Evolutionary conservation across 176 grass and related monocot species (phyloP).

Genomic region (Puccinellia tenuiflora): DNA sequence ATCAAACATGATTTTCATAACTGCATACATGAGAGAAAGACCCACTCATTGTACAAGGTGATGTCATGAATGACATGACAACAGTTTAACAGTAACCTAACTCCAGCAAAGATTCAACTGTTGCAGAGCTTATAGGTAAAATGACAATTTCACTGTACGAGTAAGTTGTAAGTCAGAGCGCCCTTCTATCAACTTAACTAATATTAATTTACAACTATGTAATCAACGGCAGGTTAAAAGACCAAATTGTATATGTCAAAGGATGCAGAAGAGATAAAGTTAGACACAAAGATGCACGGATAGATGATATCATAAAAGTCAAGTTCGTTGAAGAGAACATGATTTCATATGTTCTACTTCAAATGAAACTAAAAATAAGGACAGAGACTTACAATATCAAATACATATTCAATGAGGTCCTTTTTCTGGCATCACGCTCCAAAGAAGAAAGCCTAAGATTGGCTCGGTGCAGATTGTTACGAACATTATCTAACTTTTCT

Average conservation of each 20-base stretch:
- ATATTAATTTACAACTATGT: constrained; percentile 14
- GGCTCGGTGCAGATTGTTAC: constrained; percentile 48
- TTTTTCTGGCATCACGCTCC: constrained; percentile 59
- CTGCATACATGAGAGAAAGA: neutral
- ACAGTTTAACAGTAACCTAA: neutral
- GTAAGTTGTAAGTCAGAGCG: neutral
- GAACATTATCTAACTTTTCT: constrained; percentile 34
- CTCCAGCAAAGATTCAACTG: neutral
- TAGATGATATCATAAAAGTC: neutral
- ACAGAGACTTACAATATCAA: constrained; percentile 77
- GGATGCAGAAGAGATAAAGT: neutral
- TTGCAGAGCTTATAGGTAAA: constrained; percentile 5
- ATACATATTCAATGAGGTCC: constrained; percentile 56
- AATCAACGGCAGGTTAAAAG: neutral
- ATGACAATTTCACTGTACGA: neutral
- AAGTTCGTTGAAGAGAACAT: neutral
- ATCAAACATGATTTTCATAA: constrained; percentile 20
- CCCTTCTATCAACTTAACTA: neutral
- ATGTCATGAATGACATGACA: neutral
- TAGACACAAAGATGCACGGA: neutral
- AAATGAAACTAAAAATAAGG: constrained; percentile 10
- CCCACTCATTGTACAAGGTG: neutral
- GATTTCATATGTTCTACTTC: constrained; percentile 3
- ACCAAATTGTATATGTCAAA: neutral
- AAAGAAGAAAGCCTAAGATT: constrained; percentile 51